Base-by-base conservation (phyloP, 23 red algal species). In the Pyropia yezoensis region DNA sequence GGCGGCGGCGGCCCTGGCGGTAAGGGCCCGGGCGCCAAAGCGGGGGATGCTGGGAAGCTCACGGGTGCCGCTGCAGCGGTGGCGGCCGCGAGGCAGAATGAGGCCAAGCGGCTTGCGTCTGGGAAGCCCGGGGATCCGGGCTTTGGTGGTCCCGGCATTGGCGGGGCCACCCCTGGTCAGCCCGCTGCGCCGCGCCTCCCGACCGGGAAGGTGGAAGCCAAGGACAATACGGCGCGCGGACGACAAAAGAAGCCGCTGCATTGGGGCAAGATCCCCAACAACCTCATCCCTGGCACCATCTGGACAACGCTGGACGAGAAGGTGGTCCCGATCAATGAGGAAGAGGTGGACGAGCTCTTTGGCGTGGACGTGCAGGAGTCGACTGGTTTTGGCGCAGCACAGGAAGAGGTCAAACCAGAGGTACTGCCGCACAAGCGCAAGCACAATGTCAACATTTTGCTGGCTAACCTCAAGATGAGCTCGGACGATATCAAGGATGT, bases 361-460 rank as follows among this genome's bases (percentile, higher is more conserved):
- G 90, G 90, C 3, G 74, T 95, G 1, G 90, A 95, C 62, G 76
- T 84, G 22, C 19, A 50, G 24, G 27, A 28, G 20, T 67, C 67
- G 3, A 27, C 69, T 26, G 58, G 65, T 33, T 80, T 79, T 33
- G 25, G 53, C 21, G 71, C 68, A 24, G 87, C 75, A 58, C 75
- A 77, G 14, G 76, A 95, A 54, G 82, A 63, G 8, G 75, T 73
- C 27, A 80, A 87, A 59, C 80, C 83, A 22, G 90, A 95, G 61
- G 77, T 95, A 29, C 53, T 95, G 14, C 81, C 81, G 21, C 90
- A 95, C 55, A 95, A 95, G 72, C 71, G 90, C 47, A 95, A 87
- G 72, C 90, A 95, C 57, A 95, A 95, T 50, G 69, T 95, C 59
- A 95, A 95, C 54, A 88, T 95, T 66, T 49, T 95, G 14, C 66